phyloP scores from a whole-genome alignment of 306 rosid species.

The Nissolia schottii region DNA sequence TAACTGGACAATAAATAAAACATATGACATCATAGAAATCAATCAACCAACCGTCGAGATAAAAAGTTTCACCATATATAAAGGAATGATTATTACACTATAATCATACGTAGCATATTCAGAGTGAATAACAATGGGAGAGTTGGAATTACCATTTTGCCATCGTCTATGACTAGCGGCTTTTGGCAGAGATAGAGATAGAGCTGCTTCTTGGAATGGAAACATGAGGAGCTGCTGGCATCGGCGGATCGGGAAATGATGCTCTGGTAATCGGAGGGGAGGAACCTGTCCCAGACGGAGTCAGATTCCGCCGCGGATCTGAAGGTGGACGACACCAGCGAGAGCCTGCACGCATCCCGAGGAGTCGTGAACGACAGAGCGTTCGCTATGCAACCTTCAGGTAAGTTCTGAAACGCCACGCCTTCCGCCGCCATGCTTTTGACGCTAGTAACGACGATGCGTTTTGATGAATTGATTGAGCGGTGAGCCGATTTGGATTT shows the following conservation, averaged over 20 bases:
- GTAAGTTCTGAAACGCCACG: constrained; percentile 36
- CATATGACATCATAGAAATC: too few relatives aligned
- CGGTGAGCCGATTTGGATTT: not conserved
- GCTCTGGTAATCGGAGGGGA: constrained; percentile 41
- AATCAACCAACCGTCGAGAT: too few relatives aligned
- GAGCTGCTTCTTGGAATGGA: constrained; percentile 52
- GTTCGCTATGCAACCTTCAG: constrained; percentile 67
- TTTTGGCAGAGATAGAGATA: constrained; percentile 42
- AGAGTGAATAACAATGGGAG: not conserved
- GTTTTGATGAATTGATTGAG: too few relatives aligned
- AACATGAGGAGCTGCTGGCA: not conserved
- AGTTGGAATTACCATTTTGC: constrained; percentile 44
- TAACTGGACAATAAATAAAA: too few relatives aligned
- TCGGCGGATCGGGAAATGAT: constrained; percentile 20
- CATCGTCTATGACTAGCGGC: constrained; percentile 55
- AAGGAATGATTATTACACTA: too few relatives aligned
- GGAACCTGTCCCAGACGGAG: constrained; percentile 66
- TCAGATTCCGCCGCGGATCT: constrained; percentile 76
- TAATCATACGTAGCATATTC: not conserved
- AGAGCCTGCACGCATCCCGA: constrained; percentile 47
- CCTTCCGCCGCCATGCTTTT: not conserved
- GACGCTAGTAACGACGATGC: not conserved
- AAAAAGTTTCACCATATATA: too few relatives aligned
- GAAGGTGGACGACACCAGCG: constrained; percentile 50
- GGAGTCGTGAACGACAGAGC: constrained; percentile 67